These are phyloP conservation scores for Cystobasidium pallidum DNA, from an alignment of 1,284 basidiomycete species.

Conservation along the genomic window DNA sequence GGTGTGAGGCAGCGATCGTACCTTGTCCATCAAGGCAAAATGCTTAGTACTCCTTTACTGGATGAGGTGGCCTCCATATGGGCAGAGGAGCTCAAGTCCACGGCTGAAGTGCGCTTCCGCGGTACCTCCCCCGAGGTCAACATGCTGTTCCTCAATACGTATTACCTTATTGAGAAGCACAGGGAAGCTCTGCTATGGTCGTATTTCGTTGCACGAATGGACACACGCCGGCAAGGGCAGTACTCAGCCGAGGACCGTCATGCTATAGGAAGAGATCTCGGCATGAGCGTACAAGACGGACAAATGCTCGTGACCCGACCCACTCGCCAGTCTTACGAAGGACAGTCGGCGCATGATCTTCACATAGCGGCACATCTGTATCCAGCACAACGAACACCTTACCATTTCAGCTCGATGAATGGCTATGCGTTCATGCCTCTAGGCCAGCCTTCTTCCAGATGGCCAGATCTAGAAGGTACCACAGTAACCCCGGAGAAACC, in stretches of 20 bases:
- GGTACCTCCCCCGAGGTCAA: constrained; percentile 15
- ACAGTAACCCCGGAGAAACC: neutral
- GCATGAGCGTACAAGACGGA: neutral
- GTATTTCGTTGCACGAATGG: constrained; percentile 33
- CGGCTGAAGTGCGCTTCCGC: constrained; percentile 32
- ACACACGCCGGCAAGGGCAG: constrained; percentile 3
- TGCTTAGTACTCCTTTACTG: constrained; percentile 8
- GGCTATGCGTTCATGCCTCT: constrained; percentile 35
- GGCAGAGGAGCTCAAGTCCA: constrained; percentile 22
- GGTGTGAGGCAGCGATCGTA: constrained; percentile 12
- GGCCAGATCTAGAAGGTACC: constrained; percentile 16
- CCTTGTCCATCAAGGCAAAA: constrained; percentile 20
- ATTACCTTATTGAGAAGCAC: constrained; percentile 34
- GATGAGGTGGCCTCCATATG: constrained; percentile 34
- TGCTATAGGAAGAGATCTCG: constrained; percentile 5
- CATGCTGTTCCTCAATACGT: constrained; percentile 23
- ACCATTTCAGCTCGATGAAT: constrained; percentile 19
- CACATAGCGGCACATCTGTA: constrained; percentile 8
- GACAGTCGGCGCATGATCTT: neutral
- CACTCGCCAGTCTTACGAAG: constrained; percentile 4
- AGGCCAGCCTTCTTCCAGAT: neutral
- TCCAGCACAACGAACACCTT: constrained; percentile 8
- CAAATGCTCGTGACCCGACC: constrained; percentile 4
- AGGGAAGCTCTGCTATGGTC: constrained; percentile 42
- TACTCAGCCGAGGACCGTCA: constrained; percentile 21